phyloP scores from a whole-genome alignment of 306 rosid genomes.

The Prunus persica region DNA sequence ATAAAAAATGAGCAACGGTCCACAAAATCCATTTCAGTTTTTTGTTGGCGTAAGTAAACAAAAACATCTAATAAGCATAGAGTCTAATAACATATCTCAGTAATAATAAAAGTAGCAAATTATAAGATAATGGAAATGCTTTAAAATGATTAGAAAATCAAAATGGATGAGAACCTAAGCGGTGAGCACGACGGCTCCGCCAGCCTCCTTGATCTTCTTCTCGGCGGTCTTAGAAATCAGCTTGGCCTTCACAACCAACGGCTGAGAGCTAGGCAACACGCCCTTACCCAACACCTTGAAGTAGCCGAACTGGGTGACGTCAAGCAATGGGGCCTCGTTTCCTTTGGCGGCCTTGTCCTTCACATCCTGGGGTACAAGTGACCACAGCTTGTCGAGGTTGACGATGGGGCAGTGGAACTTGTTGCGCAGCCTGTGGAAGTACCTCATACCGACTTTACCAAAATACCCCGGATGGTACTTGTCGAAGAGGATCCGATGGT shows the following conservation, averaged over 20 bases:
- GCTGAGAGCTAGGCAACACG: neutral
- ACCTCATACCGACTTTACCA: constrained; percentile 23
- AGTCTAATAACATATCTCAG: neutral
- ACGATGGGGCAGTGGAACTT: constrained; percentile 23
- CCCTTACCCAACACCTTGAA: constrained; percentile 25
- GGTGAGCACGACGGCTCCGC: constrained; percentile 20
- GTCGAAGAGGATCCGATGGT: constrained; percentile 27
- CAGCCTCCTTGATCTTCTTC: constrained; percentile 28
- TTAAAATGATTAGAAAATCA: neutral
- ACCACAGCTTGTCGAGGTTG: constrained; percentile 25
- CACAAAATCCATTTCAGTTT: neutral
- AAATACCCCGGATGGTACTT: constrained; percentile 26
- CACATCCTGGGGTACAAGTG: constrained; percentile 18
- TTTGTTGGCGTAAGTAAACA: neutral
- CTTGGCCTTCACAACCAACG: constrained; percentile 23
- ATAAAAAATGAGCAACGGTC: neutral
- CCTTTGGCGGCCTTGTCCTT: constrained; percentile 22
- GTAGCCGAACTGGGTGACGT: constrained; percentile 19
- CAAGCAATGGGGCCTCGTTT: constrained; percentile 9
- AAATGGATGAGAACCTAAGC: neutral
- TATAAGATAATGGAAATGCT: neutral
- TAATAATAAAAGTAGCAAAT: neutral
- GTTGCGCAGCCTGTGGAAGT: constrained; percentile 24
- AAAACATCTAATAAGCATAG: neutral
- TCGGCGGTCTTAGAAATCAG: constrained; percentile 15